A percentile compares a stretch with the other conserved stretches of the same genome.
phyloP scores from a whole-genome alignment of 495 filamentous ascomycete genomes.

The Friedmanniomyces simplex region DNA sequence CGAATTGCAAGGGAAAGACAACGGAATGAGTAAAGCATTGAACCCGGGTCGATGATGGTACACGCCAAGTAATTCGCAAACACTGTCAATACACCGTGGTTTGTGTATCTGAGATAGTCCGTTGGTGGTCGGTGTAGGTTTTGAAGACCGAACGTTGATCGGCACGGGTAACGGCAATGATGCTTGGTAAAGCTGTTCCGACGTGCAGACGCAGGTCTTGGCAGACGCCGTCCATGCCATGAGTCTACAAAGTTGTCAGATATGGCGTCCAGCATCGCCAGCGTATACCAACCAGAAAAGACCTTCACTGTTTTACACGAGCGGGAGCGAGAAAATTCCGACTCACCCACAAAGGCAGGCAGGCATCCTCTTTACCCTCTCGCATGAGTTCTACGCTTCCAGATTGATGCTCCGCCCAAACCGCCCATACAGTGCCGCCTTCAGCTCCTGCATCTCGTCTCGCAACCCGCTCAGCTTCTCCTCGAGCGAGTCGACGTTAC shows the following conservation, averaged over 20 bases:
- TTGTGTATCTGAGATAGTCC: not conserved
- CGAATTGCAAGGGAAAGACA: not conserved
- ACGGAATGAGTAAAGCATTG: not conserved
- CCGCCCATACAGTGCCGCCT: constrained; percentile 82
- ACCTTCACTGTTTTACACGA: no score
- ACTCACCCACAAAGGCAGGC: no score
- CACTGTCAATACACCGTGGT: no score
- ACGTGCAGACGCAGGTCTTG: not conserved
- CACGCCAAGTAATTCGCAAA: not conserved
- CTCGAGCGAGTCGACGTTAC: constrained; percentile 65
- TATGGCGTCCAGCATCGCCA: no score
- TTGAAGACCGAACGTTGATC: not conserved
- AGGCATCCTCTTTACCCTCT: no score
- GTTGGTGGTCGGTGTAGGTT: not conserved
- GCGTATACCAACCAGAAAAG: no score
- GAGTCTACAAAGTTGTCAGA: not conserved
- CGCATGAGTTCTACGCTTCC: constrained; percentile 52
- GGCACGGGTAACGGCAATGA: not conserved
- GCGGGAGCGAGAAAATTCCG: no score
- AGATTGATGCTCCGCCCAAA: constrained; percentile 94
- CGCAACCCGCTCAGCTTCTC: constrained; percentile 59
- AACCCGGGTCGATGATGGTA: not conserved
- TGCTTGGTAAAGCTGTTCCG: not conserved
- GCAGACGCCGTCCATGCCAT: not conserved
- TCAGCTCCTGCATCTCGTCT: constrained; percentile 80